phyloP scores from a whole-genome alignment of 2,329 filamentous ascomycete species.

The Alternaria panax region DNA sequence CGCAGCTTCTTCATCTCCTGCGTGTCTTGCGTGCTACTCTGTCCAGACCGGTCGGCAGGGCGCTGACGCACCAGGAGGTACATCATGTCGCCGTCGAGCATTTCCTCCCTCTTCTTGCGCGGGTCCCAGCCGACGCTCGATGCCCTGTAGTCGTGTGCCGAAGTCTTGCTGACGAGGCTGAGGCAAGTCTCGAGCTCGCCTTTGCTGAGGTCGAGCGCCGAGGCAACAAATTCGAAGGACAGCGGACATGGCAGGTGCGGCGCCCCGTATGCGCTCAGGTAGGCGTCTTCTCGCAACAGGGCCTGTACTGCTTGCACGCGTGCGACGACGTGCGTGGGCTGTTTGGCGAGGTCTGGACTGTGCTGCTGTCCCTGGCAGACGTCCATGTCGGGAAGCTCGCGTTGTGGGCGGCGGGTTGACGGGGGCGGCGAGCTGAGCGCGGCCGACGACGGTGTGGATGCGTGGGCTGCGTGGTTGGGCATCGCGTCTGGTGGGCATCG shows the following conservation, averaged over 20 bases:
- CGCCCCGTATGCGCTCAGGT: constrained; percentile 5
- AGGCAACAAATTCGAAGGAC: constrained; percentile 32
- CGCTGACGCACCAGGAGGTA: constrained; percentile 64
- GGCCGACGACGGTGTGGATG: neutral
- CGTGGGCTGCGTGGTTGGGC: neutral
- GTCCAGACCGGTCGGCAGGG: neutral
- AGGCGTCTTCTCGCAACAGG: constrained; percentile 13
- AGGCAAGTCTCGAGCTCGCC: constrained; percentile 60
- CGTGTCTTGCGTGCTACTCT: neutral
- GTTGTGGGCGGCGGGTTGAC: neutral
- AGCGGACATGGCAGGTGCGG: constrained; percentile 5
- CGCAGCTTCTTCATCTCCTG: neutral
- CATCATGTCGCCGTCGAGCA: constrained; percentile 70
- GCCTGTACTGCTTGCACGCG: constrained; percentile 5
- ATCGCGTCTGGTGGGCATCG: constrained; percentile 8
- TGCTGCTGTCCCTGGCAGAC: neutral
- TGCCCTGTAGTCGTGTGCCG: constrained; percentile 67
- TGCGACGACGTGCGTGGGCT: neutral
- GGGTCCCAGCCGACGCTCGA: constrained; percentile 71
- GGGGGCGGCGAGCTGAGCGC: neutral
- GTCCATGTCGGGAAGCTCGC: neutral
- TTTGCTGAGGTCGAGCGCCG: constrained; percentile 41
- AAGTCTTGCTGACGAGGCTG: constrained; percentile 68
- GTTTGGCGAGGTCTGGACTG: neutral
- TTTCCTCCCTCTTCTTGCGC: constrained; percentile 68